A percentile compares a stretch with the other conserved stretches of the same genome.
These are phyloP conservation scores for Warburgia ugandensis DNA, from an alignment of 164 flowering plant genomes.

Conservation along the genomic window DNA sequence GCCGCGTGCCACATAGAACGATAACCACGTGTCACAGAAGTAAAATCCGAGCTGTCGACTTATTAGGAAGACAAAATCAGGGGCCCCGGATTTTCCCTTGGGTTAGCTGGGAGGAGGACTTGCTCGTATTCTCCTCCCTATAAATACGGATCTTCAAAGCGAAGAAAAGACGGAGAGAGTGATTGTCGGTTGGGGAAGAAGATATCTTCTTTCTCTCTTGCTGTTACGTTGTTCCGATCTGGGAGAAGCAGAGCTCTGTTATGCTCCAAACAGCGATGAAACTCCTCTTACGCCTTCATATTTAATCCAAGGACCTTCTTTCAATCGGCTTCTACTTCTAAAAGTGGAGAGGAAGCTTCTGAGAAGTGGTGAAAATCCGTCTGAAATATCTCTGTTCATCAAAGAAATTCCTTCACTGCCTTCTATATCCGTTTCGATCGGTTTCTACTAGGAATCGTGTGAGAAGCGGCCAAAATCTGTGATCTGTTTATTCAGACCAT, in stretches of 20 bases:
- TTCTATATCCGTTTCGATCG: not conserved
- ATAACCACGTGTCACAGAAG: conserved; percentile 37
- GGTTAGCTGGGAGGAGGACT: not conserved
- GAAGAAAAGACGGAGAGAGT: not conserved
- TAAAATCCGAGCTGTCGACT: conserved; percentile 29
- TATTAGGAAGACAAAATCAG: not conserved
- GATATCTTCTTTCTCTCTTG: too few relatives aligned
- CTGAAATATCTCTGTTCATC: too few relatives aligned
- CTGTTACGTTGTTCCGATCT: too few relatives aligned
- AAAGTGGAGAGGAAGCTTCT: not conserved
- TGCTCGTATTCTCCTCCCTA: not conserved
- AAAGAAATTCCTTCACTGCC: too few relatives aligned
- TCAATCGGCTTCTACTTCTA: not conserved
- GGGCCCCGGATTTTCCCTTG: conserved; percentile 6
- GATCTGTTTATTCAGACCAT: too few relatives aligned
- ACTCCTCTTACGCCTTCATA: not conserved
- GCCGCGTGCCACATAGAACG: conserved; percentile 60
- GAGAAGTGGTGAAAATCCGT: conserved; percentile 2
- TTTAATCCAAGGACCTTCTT: not conserved
- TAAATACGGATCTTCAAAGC: not conserved
- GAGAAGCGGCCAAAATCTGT: too few relatives aligned
- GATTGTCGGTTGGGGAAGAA: too few relatives aligned
- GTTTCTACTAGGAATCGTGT: too few relatives aligned
- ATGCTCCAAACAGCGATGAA: too few relatives aligned
- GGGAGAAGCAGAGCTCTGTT: too few relatives aligned